Evolutionary conservation across 2,329 filamentous ascomycete genomes (phyloP), one percentile per base, ranked within the genome.

Genomic region (Ophiognomonia clavigignenti-juglandacearum): DNA sequence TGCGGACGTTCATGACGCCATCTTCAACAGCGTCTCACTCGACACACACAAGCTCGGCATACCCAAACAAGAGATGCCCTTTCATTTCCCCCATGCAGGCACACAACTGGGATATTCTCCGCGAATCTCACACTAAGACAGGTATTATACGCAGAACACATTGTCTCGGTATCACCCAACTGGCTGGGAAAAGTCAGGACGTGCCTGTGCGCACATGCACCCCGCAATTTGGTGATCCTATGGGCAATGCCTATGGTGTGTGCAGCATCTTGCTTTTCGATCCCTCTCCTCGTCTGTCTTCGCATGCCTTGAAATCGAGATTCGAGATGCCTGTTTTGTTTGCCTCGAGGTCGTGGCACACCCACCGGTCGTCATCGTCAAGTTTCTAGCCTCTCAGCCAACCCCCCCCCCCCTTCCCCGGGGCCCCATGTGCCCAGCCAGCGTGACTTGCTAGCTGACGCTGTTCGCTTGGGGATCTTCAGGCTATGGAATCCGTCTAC

Each of bases 181-280:
- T 27, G 19, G 7, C n/a, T 24, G 26, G 47, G 26, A 39, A 41
- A n/a, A 24, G 16, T 32, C 13, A n/a, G 9, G 35, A 9, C 36
- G 35, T 16, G 20, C 34, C 19, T 37, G 31, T 19, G 27, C 39
- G 41, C 34, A 39, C 43, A 50, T 31, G 48, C 48, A 50, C 48
- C 48, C 48, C 48, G 48, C 48, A 47, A 39, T 32, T 39, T 20
- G 31, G 9, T 23, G 29, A n/a, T 5, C 4, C 29, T 31, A 4
- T 31, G 29, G 13, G 26, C 7, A 8, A 13, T 29, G 26, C 26
- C 29, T n/a, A 13, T 10, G 13, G 29, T 18, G 16, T 22, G 20
- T 39, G 10, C 40, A 45, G 38, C 38, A 43, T 39, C 32, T 38
- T 36, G 41, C 23, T 19, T 22, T 35, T 37, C 18, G 10, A 20